Evolutionary conservation across 495 filamentous ascomycete species (phyloP).

Genomic region (Apiosordaria backusii): DNA sequence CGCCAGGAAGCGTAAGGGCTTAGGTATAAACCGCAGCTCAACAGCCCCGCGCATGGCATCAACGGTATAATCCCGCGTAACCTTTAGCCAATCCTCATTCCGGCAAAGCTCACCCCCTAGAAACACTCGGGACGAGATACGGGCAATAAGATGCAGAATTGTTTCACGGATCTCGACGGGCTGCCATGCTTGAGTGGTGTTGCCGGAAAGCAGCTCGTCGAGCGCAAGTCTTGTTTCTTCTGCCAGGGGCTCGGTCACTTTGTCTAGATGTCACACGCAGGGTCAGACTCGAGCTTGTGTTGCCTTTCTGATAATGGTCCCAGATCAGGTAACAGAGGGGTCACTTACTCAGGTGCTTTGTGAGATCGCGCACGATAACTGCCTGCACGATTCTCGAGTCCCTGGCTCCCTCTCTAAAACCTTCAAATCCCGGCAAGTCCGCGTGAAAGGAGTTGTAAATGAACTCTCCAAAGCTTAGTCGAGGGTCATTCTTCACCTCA

Average conservation of each 20-base stretch:
- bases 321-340: no score
- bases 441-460: slow-evolving; percentile 44
- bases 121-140: slow-evolving; percentile 46
- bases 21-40: slow-evolving; percentile 34
- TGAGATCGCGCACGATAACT: slow-evolving; percentile 46
- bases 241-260: slow-evolving; percentile 36
- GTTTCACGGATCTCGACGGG: slow-evolving; percentile 15
- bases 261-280: slow-evolving; percentile 27
- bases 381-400: slow-evolving; percentile 33
- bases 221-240: slow-evolving; percentile 40
- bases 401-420: slow-evolving; percentile 30
- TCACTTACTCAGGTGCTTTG: slow-evolving; percentile 42
- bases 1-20: slow-evolving; percentile 31
- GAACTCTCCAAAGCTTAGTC: slow-evolving; percentile 36
- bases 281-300: no score
- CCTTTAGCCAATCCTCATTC: slow-evolving; percentile 42
- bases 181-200: slow-evolving; percentile 28
- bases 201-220: slow-evolving; percentile 29
- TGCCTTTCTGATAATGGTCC: neutral
- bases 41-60: slow-evolving; percentile 28
- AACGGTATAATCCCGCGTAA: slow-evolving; percentile 40
- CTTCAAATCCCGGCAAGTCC: slow-evolving; percentile 46
- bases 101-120: slow-evolving; percentile 47
- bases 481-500: slow-evolving; percentile 46
- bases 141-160: slow-evolving; percentile 37